Conservation (phyloP, 2,329 filamentous ascomycete genomes). For the Penicillium capsulatum region DNA sequence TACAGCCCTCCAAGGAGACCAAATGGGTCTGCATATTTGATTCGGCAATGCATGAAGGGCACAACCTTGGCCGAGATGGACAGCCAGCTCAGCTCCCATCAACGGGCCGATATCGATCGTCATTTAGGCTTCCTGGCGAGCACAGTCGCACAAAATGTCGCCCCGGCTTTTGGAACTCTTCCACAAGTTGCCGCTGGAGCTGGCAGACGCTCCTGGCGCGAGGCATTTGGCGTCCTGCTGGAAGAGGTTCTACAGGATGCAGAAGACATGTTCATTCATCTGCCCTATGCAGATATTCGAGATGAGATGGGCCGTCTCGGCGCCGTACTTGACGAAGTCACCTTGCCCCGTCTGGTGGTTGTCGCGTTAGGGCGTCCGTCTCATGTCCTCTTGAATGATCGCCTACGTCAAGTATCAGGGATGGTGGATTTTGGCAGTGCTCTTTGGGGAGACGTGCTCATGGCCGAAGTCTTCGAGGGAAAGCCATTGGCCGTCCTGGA, state of each 20-base stretch:
- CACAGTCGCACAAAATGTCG: slow-evolving; percentile 44
- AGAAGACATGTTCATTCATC: slow-evolving; percentile 55
- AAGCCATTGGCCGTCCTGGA: slow-evolving; percentile 35
- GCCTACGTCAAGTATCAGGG: slow-evolving; percentile 47
- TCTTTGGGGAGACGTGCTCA: slow-evolving; percentile 55
- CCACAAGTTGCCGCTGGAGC: slow-evolving; percentile 45
- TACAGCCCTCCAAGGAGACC: slow-evolving; percentile 30
- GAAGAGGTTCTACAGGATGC: slow-evolving; percentile 54
- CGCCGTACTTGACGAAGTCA: slow-evolving; percentile 48
- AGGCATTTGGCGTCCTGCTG: slow-evolving; percentile 50
- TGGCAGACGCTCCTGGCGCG: slow-evolving; percentile 50
- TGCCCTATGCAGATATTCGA: slow-evolving; percentile 55
- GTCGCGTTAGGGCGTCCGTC: slow-evolving; percentile 47
- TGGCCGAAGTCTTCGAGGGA: slow-evolving; percentile 49
- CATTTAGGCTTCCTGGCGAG: slow-evolving; percentile 38
- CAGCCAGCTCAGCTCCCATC: slow-evolving; percentile 25
- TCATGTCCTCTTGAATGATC: slow-evolving; percentile 51
- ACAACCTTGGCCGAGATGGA: slow-evolving; percentile 32
- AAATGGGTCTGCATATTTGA: slow-evolving; percentile 33
- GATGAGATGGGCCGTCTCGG: slow-evolving; percentile 46
- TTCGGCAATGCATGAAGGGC: slow-evolving; percentile 38
- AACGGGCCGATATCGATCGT: slow-evolving; percentile 33
- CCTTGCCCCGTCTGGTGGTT: slow-evolving; percentile 50
- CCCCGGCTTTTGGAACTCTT: slow-evolving; percentile 50
- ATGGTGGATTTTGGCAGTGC: slow-evolving; percentile 52